A percentile compares a stretch with the other conserved stretches of the same genome.
Conservation (phyloP, 768 basidiomycete species). For the Mycena rosella region DNA sequence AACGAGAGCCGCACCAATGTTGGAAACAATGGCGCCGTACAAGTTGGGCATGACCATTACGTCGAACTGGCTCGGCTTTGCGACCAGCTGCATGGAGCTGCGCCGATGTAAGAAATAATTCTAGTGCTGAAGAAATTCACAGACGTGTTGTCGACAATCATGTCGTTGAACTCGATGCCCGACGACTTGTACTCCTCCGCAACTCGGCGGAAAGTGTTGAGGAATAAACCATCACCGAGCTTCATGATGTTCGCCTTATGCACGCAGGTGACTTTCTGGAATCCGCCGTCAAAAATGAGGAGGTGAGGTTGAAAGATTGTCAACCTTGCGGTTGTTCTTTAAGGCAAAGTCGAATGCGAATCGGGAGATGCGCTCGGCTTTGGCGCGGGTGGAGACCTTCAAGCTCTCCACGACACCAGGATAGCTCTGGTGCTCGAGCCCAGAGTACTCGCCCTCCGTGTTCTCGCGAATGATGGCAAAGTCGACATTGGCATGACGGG, state of each 20-base stretch:
- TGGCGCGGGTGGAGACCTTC: constrained; percentile 95
- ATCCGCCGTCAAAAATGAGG: constrained; percentile 19
- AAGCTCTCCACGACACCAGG: constrained; percentile 98
- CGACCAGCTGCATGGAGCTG: constrained; percentile 98
- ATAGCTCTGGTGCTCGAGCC: constrained; percentile 96
- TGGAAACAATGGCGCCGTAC: constrained; percentile 97
- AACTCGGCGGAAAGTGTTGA: constrained; percentile 96
- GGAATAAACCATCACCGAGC: constrained; percentile 98
- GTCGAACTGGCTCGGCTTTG: constrained; percentile 95
- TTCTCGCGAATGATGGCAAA: constrained; percentile 99
- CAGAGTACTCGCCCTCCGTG: constrained; percentile 99
- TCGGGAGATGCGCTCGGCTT: constrained; percentile 95
- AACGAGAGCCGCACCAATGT: constrained; percentile 98
- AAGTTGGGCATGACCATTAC: constrained; percentile 99
- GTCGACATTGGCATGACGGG: constrained; percentile 96
- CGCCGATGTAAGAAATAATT: constrained; percentile 16
- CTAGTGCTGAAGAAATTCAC: constrained; percentile 38
- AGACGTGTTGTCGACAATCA: constrained; percentile 99
- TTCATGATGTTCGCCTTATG: constrained; percentile 99
- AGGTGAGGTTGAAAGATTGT: constrained; percentile 27
- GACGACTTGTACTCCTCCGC: constrained; percentile 96
- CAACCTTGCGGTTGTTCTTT: constrained; percentile 97
- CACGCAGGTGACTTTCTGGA: constrained; percentile 97
- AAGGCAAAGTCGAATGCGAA: constrained; percentile 99
- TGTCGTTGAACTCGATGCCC: constrained; percentile 94